Percentiles rank a stretch among this genome's conserved stretches.
Evolutionary conservation across 208 protist genomes (phyloP).

Genomic region (Leishmania mexicana): DNA sequence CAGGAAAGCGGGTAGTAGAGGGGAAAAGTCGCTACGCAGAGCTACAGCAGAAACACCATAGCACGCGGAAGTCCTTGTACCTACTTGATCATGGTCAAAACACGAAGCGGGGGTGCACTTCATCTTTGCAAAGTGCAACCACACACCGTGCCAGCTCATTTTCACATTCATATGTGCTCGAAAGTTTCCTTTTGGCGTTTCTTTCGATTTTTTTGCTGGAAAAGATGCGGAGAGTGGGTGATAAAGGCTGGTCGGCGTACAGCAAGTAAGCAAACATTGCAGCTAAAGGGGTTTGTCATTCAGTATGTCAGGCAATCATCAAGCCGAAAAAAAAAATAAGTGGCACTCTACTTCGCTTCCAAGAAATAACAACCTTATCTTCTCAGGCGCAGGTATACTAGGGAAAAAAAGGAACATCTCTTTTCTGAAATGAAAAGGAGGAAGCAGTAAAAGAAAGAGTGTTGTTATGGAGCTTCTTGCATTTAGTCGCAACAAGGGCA

Average conservation of each 20-base stretch:
- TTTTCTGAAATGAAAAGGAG: background rate
- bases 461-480: conserved; percentile 16
- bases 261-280: background rate
- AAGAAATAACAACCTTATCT: background rate
- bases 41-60: background rate
- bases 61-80: background rate
- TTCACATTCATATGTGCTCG: background rate
- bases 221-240: background rate
- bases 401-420: background rate
- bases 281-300: background rate
- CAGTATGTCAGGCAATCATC: too few relatives aligned
- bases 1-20: background rate
- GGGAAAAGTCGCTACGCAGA: background rate
- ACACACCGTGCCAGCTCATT: background rate
- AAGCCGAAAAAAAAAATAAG: conserved; percentile 11
- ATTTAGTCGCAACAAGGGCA: conserved; percentile 33
- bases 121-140: background rate
- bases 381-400: background rate
- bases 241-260: background rate
- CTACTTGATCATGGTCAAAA: background rate
- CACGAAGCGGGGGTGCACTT: too few relatives aligned
- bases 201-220: background rate
- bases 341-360: background rate
- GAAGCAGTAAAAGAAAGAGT: background rate
- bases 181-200: background rate